Evolutionary conservation across 2,329 filamentous ascomycete genomes (phyloP), one percentile per base, ranked within the genome.

Genomic region (Neofusicoccum umdonicola): DNA sequence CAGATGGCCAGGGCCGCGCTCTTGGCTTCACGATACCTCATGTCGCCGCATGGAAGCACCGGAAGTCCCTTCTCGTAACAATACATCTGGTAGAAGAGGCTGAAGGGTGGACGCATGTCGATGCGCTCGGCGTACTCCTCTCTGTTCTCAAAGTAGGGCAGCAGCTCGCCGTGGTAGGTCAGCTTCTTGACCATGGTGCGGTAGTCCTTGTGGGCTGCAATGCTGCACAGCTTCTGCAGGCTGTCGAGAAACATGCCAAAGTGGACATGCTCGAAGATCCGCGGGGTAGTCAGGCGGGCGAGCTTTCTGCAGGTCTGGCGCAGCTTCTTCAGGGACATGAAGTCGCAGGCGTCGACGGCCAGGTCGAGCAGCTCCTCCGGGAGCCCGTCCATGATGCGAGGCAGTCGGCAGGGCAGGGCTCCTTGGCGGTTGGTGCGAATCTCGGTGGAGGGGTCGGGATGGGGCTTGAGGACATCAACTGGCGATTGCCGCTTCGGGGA

Each of bases 321-420:
- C 17, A 70, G 63, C 15, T 48, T 48, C 54, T 71, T 73, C 34
- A 68, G 66, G 2, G 67, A 65, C 2, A 65, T 51, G 56, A 69
- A 67, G 17, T 67, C 62, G 57, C 67, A 69, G n/a, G 68, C 54
- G 17, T 68, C 66, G 50, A 67, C 62, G 9, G 74, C 69, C 39
- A 68, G 57, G 4, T 67, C 68, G 19, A 73, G 54, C n/a, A 75
- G 66, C 67, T 75, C 72, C 50, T 64, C 61, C 8, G 72, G 72
- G 4, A 72, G 65, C 27, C 48, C 51, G 15, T 69, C 51, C 57
- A 67, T 48, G 37, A 27, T 45, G 41, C 54, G 34, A 19, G 37
- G 15, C 34, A 7, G 31, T 37, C 7, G 34, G 8, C 19, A 19
- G 52, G 39, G 12, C 11, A 15, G 22, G 37, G 27, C 13, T 27